A percentile compares a stretch with the other conserved stretches of the same genome.
These are phyloP conservation scores for Paxillus ammoniavirescens DNA, from an alignment of 768 basidiomycete genomes.

Conservation along the genomic window DNA sequence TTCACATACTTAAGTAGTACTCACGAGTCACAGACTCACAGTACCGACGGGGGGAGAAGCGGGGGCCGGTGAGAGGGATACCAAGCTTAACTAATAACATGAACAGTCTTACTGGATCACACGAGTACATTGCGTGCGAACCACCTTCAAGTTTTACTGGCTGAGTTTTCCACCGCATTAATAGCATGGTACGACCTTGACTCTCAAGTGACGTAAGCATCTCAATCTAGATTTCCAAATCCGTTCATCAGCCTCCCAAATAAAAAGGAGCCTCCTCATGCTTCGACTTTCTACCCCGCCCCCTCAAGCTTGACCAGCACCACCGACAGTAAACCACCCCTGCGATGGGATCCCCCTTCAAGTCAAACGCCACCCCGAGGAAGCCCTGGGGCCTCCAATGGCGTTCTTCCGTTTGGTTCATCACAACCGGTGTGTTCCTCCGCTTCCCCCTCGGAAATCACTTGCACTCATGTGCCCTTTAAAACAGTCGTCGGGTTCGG, in stretches of 20 bases:
- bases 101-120: no score
- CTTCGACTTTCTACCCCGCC: not conserved
- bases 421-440: constrained; percentile 41
- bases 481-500: constrained; percentile 48
- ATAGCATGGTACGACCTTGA: no score
- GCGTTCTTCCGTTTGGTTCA: constrained; percentile 58
- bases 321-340: not conserved
- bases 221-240: not conserved
- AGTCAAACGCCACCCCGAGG: not conserved
- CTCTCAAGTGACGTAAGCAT: not conserved
- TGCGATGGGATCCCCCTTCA: constrained; percentile 9
- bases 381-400: constrained; percentile 49
- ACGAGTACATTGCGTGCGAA: no score
- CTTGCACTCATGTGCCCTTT: not conserved
- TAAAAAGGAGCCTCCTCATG: not conserved
- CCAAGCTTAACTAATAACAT: no score
- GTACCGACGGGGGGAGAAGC: no score
- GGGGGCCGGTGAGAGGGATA: no score
- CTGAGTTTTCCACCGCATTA: no score
- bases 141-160: no score
- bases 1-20: no score
- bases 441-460: not conserved
- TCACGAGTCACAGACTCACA: no score
- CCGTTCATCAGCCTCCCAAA: not conserved
- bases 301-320: not conserved